A percentile compares a stretch with the other conserved stretches of the same genome.
Evolutionary conservation across 371 early-diverging fungal genomes (phyloP).

Genomic region (Rhizopus arrhizus): DNA sequence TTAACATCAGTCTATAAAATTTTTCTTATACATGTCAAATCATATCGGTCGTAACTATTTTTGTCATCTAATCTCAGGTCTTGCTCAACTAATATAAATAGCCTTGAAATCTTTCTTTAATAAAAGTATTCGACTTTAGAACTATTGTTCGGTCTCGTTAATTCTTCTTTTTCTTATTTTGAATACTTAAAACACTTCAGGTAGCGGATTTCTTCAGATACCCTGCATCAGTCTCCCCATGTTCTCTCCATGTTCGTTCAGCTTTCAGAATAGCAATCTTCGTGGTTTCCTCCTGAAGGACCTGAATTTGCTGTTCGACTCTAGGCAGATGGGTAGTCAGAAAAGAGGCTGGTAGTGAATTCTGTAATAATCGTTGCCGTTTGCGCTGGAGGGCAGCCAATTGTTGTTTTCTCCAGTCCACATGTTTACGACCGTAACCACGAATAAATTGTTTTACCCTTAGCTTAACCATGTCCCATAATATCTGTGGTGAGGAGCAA

Average conservation of each 20-base stretch:
- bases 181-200: no score
- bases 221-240: slow-evolving; percentile 3
- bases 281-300: background rate
- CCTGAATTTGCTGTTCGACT: background rate
- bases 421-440: background rate
- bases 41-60: no score
- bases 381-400: slow-evolving; percentile 1
- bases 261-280: background rate
- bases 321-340: background rate
- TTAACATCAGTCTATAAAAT: no score
- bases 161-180: no score
- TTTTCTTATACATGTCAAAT: no score
- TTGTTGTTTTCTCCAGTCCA: background rate
- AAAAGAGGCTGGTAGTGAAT: background rate
- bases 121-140: no score
- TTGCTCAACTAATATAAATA: no score
- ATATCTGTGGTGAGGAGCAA: background rate
- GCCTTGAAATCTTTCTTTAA: no score
- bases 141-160: no score
- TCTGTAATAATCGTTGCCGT: background rate
- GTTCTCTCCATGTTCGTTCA: slow-evolving; percentile 5
- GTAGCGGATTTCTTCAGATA: slow-evolving; percentile 3
- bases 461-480: background rate
- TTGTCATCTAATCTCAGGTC: no score
- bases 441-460: background rate